phyloP scores from a whole-genome alignment of 148 eudicot species.

The Silene latifolia region DNA sequence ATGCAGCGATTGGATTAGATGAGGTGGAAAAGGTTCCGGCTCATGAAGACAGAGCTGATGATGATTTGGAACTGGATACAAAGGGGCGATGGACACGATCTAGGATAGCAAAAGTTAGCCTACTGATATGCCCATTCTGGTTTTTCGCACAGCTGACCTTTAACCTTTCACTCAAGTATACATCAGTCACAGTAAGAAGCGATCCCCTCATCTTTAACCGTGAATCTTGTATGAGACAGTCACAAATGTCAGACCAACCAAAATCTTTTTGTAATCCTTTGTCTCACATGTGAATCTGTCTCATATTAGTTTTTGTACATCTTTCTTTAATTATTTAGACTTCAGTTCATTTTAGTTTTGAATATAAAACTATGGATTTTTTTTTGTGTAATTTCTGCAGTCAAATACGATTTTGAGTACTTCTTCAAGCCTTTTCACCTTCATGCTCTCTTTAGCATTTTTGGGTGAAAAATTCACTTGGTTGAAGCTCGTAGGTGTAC shows the following conservation, averaged over 20 bases:
- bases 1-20: conserved; percentile 1
- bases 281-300: not conserved
- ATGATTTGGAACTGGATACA: conserved; percentile 45
- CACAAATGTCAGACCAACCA: not conserved
- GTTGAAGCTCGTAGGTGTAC: conserved; percentile 81
- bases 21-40: conserved; percentile 17
- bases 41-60: conserved; percentile 7
- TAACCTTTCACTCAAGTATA: conserved; percentile 90
- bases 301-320: not conserved
- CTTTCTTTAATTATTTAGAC: not conserved
- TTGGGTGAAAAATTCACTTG: conserved; percentile 91
- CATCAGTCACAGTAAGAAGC: conserved; percentile 81
- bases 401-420: conserved; percentile 95
- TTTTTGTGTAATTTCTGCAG: conserved; percentile 39
- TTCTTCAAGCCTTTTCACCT: conserved; percentile 92
- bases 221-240: not conserved
- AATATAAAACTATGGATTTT: not conserved
- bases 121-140: conserved; percentile 92
- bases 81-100: conserved; percentile 96
- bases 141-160: conserved; percentile 88
- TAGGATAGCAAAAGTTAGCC: conserved; percentile 83
- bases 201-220: conserved; percentile 4
- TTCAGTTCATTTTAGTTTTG: not conserved
- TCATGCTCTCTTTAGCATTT: conserved; percentile 73
- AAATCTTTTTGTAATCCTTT: not conserved